Evolutionary conservation across 2,329 filamentous ascomycete genomes (phyloP).

Genomic region (Ceratocystis ficicola): DNA sequence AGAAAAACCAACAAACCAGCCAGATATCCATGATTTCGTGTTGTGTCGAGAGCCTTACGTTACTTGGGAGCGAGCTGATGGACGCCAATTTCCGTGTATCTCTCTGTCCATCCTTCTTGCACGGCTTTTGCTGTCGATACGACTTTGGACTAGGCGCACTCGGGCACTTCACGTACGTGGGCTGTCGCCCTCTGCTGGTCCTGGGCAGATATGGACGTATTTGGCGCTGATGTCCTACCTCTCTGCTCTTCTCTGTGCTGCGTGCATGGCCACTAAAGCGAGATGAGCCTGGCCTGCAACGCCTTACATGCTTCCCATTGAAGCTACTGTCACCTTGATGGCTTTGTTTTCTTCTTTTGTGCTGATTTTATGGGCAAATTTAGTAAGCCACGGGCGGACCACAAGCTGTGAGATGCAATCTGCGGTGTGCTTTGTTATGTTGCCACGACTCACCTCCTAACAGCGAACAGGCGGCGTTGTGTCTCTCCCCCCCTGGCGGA

Average conservation of each 20-base stretch:
- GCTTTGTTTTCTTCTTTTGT: background rate
- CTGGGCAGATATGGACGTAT: background rate
- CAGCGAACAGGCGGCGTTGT: background rate
- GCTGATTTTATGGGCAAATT: background rate
- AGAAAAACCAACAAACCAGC: background rate
- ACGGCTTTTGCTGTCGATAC: background rate
- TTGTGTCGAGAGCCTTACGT: background rate
- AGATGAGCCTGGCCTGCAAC: background rate
- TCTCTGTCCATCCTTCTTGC: background rate
- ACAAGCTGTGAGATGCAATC: background rate
- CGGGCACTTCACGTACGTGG: too few species aligned
- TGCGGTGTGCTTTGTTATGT: background rate
- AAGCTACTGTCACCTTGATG: background rate
- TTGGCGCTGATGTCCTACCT: background rate
- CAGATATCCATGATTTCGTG: background rate
- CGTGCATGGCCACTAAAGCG: background rate
- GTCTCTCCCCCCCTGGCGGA: constrained; percentile 5
- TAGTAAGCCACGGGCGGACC: background rate
- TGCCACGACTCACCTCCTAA: constrained; percentile 1
- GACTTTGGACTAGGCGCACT: background rate
- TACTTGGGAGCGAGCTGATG: background rate
- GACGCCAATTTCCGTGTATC: background rate
- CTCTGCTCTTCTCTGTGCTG: background rate
- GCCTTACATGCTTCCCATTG: background rate
- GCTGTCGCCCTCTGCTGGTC: background rate